Percentiles rank a stretch among this genome's conserved stretches.
phyloP scores from a whole-genome alignment of 192 early-diverging fungal genomes.

The Entrophospora sp. region DNA sequence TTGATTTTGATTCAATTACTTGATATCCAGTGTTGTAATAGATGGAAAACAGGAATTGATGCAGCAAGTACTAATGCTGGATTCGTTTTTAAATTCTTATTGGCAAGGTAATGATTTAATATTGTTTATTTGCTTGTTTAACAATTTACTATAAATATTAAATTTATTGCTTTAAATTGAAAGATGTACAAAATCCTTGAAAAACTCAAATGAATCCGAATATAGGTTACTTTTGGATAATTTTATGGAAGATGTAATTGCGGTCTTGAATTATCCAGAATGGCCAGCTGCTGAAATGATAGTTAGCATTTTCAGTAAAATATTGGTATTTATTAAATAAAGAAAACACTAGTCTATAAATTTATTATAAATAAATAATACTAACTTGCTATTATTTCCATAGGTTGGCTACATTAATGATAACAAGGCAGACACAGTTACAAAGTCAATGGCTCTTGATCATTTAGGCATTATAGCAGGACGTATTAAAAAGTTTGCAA shows the following conservation, averaged over 20 bases:
- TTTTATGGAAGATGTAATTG: conserved; percentile 63
- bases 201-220: conserved; percentile 54
- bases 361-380: too few relatives aligned
- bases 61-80: conserved; percentile 45
- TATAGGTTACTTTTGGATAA: conserved; percentile 64
- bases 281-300: conserved; percentile 85
- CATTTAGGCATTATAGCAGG: conserved; percentile 52
- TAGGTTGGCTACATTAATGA: conserved; percentile 55
- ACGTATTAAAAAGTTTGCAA: conserved; percentile 38
- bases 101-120: conserved; percentile 43
- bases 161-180: conserved; percentile 25
- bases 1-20: not conserved
- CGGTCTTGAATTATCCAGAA: conserved; percentile 69
- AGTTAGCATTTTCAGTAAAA: conserved; percentile 53
- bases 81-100: conserved; percentile 53
- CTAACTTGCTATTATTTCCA: too few relatives aligned
- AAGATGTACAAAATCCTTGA: conserved; percentile 34
- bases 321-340: conserved; percentile 41
- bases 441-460: conserved; percentile 55
- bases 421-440: conserved; percentile 43
- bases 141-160: conserved; percentile 18
- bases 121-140: not conserved
- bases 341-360: too few relatives aligned
- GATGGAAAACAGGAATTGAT: conserved; percentile 39
- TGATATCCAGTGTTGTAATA: not conserved